phyloP scores from a whole-genome alignment of 192 early-diverging fungal genomes.

The Diversispora epigaea region DNA sequence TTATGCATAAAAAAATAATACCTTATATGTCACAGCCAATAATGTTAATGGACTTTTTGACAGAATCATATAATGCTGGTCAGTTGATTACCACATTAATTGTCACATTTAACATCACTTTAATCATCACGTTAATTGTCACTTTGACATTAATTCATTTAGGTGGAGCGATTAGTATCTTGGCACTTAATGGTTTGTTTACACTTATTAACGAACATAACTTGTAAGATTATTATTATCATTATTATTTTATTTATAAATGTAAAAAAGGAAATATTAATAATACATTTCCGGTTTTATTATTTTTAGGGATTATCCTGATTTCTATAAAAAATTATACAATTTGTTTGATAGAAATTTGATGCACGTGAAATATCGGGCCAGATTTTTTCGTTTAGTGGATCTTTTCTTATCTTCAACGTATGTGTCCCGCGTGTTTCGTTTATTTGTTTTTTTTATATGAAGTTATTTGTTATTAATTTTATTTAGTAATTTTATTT shows the following conservation, averaged over 20 bases:
- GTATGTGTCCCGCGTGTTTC: slow-evolving; percentile 49
- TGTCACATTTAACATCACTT: background rate
- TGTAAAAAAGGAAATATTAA: background rate
- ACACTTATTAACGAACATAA: slow-evolving; percentile 94
- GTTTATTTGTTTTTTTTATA: too few relatives aligned
- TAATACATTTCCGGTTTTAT: slow-evolving; percentile 1
- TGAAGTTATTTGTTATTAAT: too few relatives aligned
- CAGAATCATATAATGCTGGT: slow-evolving; percentile 81
- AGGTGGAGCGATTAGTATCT: slow-evolving; percentile 85
- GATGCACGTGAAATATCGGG: slow-evolving; percentile 94
- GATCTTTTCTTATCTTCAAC: slow-evolving; percentile 86
- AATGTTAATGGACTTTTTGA: slow-evolving; percentile 91
- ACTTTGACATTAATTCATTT: background rate
- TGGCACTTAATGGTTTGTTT: slow-evolving; percentile 95
- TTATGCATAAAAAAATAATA: slow-evolving; percentile 86
- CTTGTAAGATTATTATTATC: slow-evolving; percentile 59
- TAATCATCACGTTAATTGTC: background rate
- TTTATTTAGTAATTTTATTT: slow-evolving; percentile 4
- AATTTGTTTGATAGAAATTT: slow-evolving; percentile 85
- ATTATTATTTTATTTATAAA: background rate
- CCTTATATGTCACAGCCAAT: slow-evolving; percentile 80
- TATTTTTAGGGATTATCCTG: slow-evolving; percentile 90
- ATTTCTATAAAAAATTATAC: slow-evolving; percentile 96
- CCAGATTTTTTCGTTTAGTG: slow-evolving; percentile 90
- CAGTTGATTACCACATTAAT: background rate